These are phyloP conservation scores for Hypoxylon fuscum DNA, from an alignment of 495 filamentous ascomycete genomes.

Conservation along the genomic window DNA sequence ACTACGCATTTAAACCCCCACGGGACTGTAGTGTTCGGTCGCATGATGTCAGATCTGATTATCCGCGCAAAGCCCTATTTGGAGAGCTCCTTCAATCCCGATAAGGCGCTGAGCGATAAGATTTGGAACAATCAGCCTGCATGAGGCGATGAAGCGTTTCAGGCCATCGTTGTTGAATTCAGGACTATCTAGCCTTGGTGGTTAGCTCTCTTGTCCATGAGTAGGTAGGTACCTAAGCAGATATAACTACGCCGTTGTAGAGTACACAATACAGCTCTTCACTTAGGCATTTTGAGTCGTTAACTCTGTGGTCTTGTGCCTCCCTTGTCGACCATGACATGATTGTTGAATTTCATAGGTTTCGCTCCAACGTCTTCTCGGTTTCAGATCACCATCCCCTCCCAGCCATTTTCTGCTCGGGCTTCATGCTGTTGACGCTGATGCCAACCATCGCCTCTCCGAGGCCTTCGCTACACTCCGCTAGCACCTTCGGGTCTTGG, in stretches of 20 bases:
- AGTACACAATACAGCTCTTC: conserved; percentile 3
- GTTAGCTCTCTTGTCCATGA: not conserved
- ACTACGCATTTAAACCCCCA: conserved; percentile 57
- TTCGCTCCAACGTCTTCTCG: not conserved
- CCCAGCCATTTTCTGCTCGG: conserved; percentile 82
- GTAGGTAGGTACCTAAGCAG: conserved; percentile 3
- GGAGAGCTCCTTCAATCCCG: conserved; percentile 39
- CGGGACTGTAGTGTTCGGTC: conserved; percentile 57
- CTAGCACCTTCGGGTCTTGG: conserved; percentile 85
- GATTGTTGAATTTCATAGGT: conserved; percentile 24
- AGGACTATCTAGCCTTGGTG: not conserved
- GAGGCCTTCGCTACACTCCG: conserved; percentile 84
- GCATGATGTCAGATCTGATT: conserved; percentile 55
- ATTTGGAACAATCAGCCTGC: conserved; percentile 48
- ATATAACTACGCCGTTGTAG: conserved; percentile 5
- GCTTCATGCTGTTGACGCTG: conserved; percentile 76
- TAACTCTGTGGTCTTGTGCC: not conserved
- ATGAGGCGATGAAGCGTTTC: not conserved
- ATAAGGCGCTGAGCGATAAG: conserved; percentile 42
- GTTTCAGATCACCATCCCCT: conserved; percentile 64
- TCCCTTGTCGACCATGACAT: conserved; percentile 1
- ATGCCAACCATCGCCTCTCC: conserved; percentile 97
- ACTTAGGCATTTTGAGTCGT: not conserved
- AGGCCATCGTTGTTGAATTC: conserved; percentile 1
- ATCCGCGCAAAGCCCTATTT: conserved; percentile 31